A percentile compares a stretch with the other conserved stretches of the same genome.
phyloP scores from a whole-genome alignment of 2,329 filamentous ascomycete genomes.

The Xylaria sp. region DNA sequence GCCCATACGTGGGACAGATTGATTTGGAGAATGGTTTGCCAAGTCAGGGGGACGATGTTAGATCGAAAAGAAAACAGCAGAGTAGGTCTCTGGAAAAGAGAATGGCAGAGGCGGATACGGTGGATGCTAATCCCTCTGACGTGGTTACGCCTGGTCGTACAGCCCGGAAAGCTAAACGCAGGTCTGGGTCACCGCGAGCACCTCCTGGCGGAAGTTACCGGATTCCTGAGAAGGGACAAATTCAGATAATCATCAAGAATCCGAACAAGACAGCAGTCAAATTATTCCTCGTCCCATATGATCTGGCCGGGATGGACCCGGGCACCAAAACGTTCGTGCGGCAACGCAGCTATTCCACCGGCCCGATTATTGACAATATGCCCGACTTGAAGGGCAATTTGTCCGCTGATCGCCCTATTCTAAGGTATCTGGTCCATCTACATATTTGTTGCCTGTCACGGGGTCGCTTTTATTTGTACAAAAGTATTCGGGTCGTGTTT shows the following conservation, averaged over 20 bases:
- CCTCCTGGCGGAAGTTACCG: constrained; percentile 91
- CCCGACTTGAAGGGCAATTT: constrained; percentile 48
- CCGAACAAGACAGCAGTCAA: constrained; percentile 98
- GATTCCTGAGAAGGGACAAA: constrained; percentile 90
- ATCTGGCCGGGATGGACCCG: constrained; percentile 89
- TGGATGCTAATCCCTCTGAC: constrained; percentile 37
- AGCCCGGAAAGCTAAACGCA: constrained; percentile 59
- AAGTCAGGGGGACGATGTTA: constrained; percentile 59
- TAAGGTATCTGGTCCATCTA: constrained; percentile 91
- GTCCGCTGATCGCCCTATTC: constrained; percentile 69
- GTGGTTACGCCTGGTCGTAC: constrained; percentile 46
- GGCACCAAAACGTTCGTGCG: constrained; percentile 96
- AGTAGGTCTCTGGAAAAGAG: constrained; percentile 55
- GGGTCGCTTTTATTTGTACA: constrained; percentile 89
- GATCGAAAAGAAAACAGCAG: constrained; percentile 61
- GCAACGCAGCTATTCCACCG: constrained; percentile 90
- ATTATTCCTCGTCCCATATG: constrained; percentile 92
- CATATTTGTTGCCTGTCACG: constrained; percentile 90
- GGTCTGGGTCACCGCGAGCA: constrained; percentile 68
- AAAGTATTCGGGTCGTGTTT: constrained; percentile 92
- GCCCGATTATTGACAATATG: constrained; percentile 79
- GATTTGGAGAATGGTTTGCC: constrained; percentile 85
- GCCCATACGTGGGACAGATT: constrained; percentile 93
- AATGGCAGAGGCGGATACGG: constrained; percentile 45
- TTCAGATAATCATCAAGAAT: constrained; percentile 98